Conservation (phyloP, 805 yeast genomes). For the Candida coquimbonensis region DNA sequence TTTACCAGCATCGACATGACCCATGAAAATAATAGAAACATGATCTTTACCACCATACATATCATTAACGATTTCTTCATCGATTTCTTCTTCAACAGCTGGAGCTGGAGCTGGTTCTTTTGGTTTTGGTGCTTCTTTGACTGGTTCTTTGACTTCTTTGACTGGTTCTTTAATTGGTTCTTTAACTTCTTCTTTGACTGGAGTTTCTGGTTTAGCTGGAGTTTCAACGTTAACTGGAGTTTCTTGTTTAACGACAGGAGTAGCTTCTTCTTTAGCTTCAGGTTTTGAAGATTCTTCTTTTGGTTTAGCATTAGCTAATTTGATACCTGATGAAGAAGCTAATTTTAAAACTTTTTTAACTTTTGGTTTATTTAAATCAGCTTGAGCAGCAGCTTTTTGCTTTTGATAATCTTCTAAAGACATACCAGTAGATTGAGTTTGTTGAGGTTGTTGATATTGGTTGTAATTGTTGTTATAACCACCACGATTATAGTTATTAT, state of each 20-base stretch:
- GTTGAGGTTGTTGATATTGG: constrained; percentile 20
- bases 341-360: constrained; percentile 66
- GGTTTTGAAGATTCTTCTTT: constrained; percentile 26
- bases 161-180: constrained; percentile 1
- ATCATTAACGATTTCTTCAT: constrained; percentile 82
- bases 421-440: constrained; percentile 45
- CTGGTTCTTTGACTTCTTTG: constrained; percentile 5
- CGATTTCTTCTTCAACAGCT: constrained; percentile 60
- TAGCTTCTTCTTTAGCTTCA: background rate
- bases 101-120: constrained; percentile 20
- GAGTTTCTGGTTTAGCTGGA: background rate
- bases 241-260: constrained; percentile 18
- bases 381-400: constrained; percentile 33
- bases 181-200: constrained; percentile 11
- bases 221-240: background rate
- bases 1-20: constrained; percentile 99
- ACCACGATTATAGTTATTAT: constrained; percentile 19
- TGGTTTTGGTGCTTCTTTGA: constrained; percentile 15
- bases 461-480: constrained; percentile 13
- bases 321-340: constrained; percentile 58
- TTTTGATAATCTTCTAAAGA: constrained; percentile 78
- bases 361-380: constrained; percentile 35
- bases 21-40: constrained; percentile 95
- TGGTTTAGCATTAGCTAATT: constrained; percentile 41
- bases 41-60: constrained; percentile 98